Evolutionary conservation across 148 eudicot species (phyloP).

Genomic region (Rhododendron simsii): DNA sequence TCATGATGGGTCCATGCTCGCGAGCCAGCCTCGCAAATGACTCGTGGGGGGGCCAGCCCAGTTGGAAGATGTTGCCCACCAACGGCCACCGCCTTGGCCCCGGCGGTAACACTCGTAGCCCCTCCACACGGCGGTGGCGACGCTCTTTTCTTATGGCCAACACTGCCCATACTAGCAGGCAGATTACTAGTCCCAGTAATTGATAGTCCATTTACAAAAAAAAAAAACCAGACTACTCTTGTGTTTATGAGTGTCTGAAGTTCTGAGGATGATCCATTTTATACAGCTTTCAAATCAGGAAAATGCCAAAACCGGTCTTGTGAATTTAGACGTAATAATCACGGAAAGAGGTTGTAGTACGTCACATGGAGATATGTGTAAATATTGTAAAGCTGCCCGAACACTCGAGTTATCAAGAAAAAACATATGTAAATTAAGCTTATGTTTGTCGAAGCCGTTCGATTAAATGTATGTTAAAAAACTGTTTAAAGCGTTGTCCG

Average conservation of each 20-base stretch:
- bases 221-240: neutral
- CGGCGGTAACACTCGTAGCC: constrained; percentile 7
- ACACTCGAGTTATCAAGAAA: no score
- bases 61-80: constrained; percentile 27
- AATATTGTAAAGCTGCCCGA: no score
- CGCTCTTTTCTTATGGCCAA: constrained; percentile 10
- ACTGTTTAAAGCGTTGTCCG: no score
- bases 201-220: constrained; percentile 5
- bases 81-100: constrained; percentile 19
- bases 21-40: constrained; percentile 10
- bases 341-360: no score
- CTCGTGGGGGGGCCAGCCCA: constrained; percentile 18
- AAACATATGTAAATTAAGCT: neutral
- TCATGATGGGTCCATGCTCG: no score
- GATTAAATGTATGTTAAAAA: no score
- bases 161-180: constrained; percentile 8
- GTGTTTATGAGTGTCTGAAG: neutral
- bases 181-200: neutral
- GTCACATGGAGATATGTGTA: no score
- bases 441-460: neutral
- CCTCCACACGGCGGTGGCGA: neutral
- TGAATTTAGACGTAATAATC: no score
- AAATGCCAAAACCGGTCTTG: no score
- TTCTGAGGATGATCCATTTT: neutral
- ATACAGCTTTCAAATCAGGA: neutral